phyloP scores from a whole-genome alignment of 2,329 filamentous ascomycete species.

The Triangularia setosa region DNA sequence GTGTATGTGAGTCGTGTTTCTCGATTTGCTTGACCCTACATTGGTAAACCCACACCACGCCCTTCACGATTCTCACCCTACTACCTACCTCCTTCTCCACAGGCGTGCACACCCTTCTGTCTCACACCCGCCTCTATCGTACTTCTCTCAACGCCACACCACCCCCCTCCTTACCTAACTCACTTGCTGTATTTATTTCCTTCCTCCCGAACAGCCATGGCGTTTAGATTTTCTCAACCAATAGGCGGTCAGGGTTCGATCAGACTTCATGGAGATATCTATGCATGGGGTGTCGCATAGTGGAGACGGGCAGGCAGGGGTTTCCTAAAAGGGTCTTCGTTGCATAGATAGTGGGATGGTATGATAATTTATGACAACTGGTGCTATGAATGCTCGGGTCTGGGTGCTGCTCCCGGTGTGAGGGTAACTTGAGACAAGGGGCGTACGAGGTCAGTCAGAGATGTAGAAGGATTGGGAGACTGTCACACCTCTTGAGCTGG shows the following conservation, averaged over 20 bases:
- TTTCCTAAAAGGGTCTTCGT: background rate
- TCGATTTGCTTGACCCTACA: background rate
- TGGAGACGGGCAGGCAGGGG: background rate
- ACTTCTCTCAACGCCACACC: background rate
- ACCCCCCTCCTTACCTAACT: background rate
- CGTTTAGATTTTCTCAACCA: background rate
- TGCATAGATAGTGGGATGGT: background rate
- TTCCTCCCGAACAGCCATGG: background rate
- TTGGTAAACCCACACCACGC: background rate
- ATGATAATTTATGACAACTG: background rate
- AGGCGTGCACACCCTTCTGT: background rate
- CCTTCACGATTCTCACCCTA: background rate
- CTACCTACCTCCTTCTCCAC: background rate
- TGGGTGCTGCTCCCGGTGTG: background rate
- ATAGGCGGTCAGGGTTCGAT: background rate
- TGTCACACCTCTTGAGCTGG: background rate
- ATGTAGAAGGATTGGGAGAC: background rate
- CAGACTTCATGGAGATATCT: background rate
- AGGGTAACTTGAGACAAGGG: background rate
- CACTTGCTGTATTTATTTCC: too few species aligned
- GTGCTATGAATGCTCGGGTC: background rate
- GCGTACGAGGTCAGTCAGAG: background rate
- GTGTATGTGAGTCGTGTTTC: background rate
- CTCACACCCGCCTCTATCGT: background rate
- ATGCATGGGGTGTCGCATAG: background rate